Evolutionary conservation across 2,329 filamentous ascomycete species (phyloP).

Genomic region (Clonostachys rosea): DNA sequence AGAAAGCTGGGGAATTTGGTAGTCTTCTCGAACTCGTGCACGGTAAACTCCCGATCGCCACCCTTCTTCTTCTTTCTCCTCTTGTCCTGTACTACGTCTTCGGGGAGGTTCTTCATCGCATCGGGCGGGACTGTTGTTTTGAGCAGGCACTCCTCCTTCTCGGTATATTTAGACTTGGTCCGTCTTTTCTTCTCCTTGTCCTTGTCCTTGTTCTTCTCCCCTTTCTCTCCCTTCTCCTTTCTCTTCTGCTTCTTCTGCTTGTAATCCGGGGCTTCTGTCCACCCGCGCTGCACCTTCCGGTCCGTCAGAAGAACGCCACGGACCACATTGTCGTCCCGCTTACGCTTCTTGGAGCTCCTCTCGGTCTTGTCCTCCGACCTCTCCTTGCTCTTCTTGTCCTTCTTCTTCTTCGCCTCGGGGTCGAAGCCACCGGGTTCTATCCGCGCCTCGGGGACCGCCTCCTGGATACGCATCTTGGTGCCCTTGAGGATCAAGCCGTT

Average conservation of each 20-base stretch:
- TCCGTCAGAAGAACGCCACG: conserved; percentile 68
- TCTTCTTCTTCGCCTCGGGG: conserved; percentile 27
- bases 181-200: conserved; percentile 52
- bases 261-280: conserved; percentile 63
- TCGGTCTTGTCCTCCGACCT: conserved; percentile 20
- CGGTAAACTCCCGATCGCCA: conserved; percentile 49
- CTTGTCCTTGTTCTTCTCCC: conserved; percentile 30
- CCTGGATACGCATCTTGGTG: conserved; percentile 78
- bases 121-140: conserved; percentile 66
- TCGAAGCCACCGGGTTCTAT: conserved; percentile 23
- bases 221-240: conserved; percentile 26
- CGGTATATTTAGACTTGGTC: conserved; percentile 74
- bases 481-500: conserved; percentile 84
- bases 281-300: conserved; percentile 82
- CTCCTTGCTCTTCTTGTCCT: conserved; percentile 23
- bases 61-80: conserved; percentile 58
- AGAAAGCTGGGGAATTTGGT: conserved; percentile 80
- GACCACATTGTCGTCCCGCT: conserved; percentile 45
- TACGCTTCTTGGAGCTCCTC: conserved; percentile 28
- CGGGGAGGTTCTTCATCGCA: conserved; percentile 32
- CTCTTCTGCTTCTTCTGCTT: conserved; percentile 37
- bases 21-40: conserved; percentile 89
- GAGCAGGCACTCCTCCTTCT: conserved; percentile 77
- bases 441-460: conserved; percentile 59
- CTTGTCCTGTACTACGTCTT: conserved; percentile 37